phyloP scores from a whole-genome alignment of 352 stramenopile genomes.

The Pythium brassicae region DNA sequence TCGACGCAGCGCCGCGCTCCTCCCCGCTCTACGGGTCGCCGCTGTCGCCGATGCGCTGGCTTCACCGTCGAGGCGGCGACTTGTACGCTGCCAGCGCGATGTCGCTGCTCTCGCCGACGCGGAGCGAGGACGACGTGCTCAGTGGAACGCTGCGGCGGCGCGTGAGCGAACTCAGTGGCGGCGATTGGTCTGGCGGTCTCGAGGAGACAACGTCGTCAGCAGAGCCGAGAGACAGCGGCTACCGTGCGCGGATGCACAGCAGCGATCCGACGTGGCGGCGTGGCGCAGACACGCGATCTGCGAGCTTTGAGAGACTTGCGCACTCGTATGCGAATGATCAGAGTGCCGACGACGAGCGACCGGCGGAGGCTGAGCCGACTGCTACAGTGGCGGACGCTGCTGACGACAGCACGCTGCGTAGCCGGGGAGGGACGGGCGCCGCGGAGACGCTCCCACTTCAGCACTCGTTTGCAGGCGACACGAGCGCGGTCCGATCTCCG shows the following conservation, averaged over 20 bases:
- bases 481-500: no score
- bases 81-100: background rate
- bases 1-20: background rate
- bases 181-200: background rate
- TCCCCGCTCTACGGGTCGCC: conserved; percentile 1
- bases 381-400: no score
- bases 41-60: background rate
- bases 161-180: background rate
- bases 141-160: conserved; percentile 1
- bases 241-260: background rate
- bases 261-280: conserved; percentile 1
- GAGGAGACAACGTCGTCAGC: no score
- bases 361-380: background rate
- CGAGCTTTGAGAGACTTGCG: background rate
- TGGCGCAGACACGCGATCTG: background rate
- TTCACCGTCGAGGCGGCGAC: background rate
- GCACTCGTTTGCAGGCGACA: no score
- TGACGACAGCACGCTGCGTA: no score
- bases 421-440: no score
- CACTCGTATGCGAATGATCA: no score
- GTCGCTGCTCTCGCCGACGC: background rate
- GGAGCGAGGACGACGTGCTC: conserved; percentile 1
- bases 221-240: no score
- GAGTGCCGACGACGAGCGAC: background rate
- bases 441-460: no score